Conservation (phyloP, 768 basidiomycete genomes). For the Panus rudis region DNA sequence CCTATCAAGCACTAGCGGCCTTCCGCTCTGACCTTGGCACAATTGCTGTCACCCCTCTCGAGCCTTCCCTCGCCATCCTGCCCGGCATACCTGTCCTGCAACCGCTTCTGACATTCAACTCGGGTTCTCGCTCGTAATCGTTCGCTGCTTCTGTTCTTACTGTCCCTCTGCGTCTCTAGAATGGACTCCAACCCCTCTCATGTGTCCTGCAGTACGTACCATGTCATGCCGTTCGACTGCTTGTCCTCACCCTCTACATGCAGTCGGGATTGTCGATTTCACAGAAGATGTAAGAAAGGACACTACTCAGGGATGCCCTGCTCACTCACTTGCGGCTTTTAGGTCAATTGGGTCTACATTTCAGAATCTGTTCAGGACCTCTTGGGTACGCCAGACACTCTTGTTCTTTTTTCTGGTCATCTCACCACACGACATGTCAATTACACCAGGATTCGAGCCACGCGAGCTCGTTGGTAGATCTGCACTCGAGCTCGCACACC, state of each 20-base stretch:
- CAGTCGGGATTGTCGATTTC: slow-evolving; percentile 80
- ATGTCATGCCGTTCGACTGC: slow-evolving; percentile 5
- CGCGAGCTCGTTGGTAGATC: slow-evolving; percentile 62
- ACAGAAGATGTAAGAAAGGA: slow-evolving; percentile 49
- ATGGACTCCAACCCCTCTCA: slow-evolving; percentile 35
- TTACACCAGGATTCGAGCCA: slow-evolving; percentile 75
- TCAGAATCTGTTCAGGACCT: slow-evolving; percentile 22
- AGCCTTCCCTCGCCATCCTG: background rate
- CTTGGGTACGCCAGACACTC: slow-evolving; percentile 15
- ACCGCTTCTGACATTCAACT: too few relatives aligned
- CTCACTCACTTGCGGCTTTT: slow-evolving; percentile 6
- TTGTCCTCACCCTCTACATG: slow-evolving; percentile 1
- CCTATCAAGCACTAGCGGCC: too few relatives aligned
- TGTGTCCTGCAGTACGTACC: slow-evolving; percentile 71
- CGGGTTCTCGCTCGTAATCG: background rate
- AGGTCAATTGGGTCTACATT: slow-evolving; percentile 24
- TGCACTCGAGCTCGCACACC: slow-evolving; percentile 72
- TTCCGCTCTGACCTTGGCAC: too few relatives aligned
- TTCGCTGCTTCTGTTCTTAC: background rate
- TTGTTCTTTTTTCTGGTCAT: too few relatives aligned
- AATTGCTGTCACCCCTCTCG: too few relatives aligned
- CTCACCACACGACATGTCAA: too few relatives aligned
- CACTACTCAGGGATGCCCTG: slow-evolving; percentile 2
- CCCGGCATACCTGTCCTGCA: background rate
- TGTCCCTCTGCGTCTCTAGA: background rate